Conservation (phyloP, 1,284 basidiomycete genomes). For the Cryptococcus jaspeensis region DNA sequence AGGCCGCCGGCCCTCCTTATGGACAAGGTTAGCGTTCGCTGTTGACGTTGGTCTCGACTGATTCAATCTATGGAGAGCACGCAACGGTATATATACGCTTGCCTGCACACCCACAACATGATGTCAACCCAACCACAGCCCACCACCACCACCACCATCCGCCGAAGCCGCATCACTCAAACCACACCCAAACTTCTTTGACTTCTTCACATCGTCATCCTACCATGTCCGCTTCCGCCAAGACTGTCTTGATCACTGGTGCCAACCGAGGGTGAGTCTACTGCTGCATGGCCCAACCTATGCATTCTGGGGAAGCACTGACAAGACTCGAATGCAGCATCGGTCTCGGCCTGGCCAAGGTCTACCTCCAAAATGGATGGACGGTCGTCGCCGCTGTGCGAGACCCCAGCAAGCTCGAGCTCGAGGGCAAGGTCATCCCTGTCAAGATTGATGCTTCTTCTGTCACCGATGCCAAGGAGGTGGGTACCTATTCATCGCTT, state of each 20-base stretch:
- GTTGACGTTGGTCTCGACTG: no score
- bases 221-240: background rate
- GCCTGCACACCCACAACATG: no score
- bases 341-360: slow-evolving; percentile 15
- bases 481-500: background rate
- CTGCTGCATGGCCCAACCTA: no score
- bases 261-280: slow-evolving; percentile 9
- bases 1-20: no score
- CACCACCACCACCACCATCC: no score
- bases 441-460: background rate
- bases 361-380: slow-evolving; percentile 12
- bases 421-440: slow-evolving; percentile 4
- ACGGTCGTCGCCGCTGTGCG: slow-evolving; percentile 19
- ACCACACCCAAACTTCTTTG: no score
- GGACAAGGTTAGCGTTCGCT: no score
- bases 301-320: background rate
- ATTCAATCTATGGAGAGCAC: no score
- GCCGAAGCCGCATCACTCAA: no score
- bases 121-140: no score
- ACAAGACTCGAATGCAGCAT: slow-evolving; percentile 15
- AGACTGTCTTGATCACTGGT: slow-evolving; percentile 12
- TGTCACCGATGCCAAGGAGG: background rate
- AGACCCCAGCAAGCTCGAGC: slow-evolving; percentile 4
- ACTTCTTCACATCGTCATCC: background rate
- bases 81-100: no score